These are phyloP conservation scores for Sergeia podlipaevii DNA, from an alignment of 208 protist species.

Conservation along the genomic window DNA sequence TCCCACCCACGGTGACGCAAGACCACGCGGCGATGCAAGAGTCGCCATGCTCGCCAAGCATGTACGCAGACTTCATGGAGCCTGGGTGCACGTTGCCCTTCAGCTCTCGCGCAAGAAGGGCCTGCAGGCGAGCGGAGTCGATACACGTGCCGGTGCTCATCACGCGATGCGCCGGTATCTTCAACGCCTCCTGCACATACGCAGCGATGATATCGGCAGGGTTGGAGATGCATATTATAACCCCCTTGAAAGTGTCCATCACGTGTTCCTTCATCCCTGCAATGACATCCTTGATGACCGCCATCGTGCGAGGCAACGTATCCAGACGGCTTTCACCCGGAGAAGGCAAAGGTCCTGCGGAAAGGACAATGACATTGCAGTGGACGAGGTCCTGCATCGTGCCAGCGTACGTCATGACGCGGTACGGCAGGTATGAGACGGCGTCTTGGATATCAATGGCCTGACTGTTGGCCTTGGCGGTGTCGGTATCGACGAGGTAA, in stretches of 20 bases:
- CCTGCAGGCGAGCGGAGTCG: constrained; percentile 39
- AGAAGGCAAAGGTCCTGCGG: constrained; percentile 28
- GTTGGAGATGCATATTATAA: constrained; percentile 46
- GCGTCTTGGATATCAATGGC: constrained; percentile 38
- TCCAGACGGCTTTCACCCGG: constrained; percentile 24
- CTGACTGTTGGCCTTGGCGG: constrained; percentile 22
- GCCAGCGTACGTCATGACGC: constrained; percentile 18
- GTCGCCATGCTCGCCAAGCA: constrained; percentile 50
- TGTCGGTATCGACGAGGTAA: constrained; percentile 30
- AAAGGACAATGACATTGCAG: constrained; percentile 35
- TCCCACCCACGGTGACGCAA: constrained; percentile 25
- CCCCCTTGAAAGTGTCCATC: constrained; percentile 24
- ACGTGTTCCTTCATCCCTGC: constrained; percentile 19
- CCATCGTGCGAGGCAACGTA: constrained; percentile 35
- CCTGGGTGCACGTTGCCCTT: constrained; percentile 23
- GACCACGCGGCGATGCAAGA: constrained; percentile 45
- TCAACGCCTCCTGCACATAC: constrained; percentile 32
- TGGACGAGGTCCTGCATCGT: constrained; percentile 18
- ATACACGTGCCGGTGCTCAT: constrained; percentile 43
- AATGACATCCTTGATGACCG: constrained; percentile 27
- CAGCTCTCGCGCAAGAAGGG: constrained; percentile 22
- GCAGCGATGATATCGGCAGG: constrained; percentile 32
- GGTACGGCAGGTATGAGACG: constrained; percentile 38
- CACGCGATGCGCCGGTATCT: constrained; percentile 29
- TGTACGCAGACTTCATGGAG: constrained; percentile 41